These are phyloP conservation scores for Lipomyces oligophaga DNA, from an alignment of 805 yeast species.

Conservation along the genomic window DNA sequence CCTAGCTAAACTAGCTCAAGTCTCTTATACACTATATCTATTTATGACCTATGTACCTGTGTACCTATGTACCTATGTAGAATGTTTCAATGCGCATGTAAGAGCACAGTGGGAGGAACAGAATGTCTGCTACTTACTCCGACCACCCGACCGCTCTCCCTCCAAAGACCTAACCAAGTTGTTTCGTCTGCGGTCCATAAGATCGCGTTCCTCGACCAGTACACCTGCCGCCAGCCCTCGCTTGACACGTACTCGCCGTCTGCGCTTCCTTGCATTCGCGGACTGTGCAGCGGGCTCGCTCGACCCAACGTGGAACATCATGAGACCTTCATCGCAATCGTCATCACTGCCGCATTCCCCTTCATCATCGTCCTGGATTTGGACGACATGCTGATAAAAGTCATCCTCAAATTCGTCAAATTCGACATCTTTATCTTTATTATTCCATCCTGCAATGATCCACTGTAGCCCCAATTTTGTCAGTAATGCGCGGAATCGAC, in stretches of 20 bases:
- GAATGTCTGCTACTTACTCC: too few species aligned
- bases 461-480: slow-evolving; percentile 14
- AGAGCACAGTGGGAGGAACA: too few species aligned
- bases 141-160: too few species aligned
- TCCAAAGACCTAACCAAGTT: slow-evolving; percentile 21
- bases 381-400: too few species aligned
- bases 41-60: too few species aligned
- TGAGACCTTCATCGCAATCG: slow-evolving; percentile 3
- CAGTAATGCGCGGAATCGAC: slow-evolving; percentile 7
- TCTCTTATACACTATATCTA: too few species aligned
- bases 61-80: too few species aligned
- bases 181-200: slow-evolving; percentile 28
- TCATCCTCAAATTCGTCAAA: slow-evolving; percentile 17
- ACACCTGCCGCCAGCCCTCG: slow-evolving; percentile 10
- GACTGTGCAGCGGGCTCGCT: not conserved
- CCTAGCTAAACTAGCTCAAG: too few species aligned
- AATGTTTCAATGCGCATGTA: too few species aligned
- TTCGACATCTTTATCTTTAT: not conserved
- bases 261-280: not conserved
- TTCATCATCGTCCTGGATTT: not conserved
- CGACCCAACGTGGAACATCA: slow-evolving; percentile 8
- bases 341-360: slow-evolving; percentile 3
- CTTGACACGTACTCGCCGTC: not conserved
- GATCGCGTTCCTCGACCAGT: slow-evolving; percentile 24
- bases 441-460: slow-evolving; percentile 5